phyloP scores from a whole-genome alignment of 257 asterid genomes.

The Rehmannia glutinosa region DNA sequence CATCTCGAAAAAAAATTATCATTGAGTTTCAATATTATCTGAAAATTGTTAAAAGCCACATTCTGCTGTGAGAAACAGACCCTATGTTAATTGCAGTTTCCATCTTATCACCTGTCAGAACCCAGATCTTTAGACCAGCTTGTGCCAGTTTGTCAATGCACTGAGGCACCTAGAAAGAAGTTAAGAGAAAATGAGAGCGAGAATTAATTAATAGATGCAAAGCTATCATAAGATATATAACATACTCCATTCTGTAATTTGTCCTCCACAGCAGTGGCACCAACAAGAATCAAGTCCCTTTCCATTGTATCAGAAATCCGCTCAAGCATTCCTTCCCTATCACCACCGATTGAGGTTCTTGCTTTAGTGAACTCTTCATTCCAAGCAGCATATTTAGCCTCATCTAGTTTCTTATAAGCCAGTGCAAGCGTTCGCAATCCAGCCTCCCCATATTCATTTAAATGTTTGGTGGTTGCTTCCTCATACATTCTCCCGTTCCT shows the following conservation, averaged over 20 bases:
- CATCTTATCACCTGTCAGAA: conserved; percentile 99
- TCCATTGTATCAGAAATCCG: conserved; percentile 84
- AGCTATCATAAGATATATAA: conserved; percentile 1
- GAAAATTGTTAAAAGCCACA: conserved; percentile 11
- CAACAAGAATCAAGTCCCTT: conserved; percentile 87
- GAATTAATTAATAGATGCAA: not conserved
- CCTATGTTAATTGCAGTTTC: conserved; percentile 99
- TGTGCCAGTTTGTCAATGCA: conserved; percentile 97
- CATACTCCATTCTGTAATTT: conserved; percentile 93
- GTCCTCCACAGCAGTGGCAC: conserved; percentile 99
- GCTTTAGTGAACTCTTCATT: conserved; percentile 83
- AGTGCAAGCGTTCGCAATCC: conserved; percentile 94
- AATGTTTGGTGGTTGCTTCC: conserved; percentile 77
- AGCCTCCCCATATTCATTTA: conserved; percentile 91
- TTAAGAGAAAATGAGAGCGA: conserved; percentile 3
- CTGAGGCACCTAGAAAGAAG: conserved; percentile 79
- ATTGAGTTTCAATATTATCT: conserved; percentile 11
- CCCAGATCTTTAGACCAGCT: conserved; percentile 99
- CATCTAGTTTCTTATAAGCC: conserved; percentile 85
- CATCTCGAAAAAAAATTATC: not conserved
- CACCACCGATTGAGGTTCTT: conserved; percentile 71
- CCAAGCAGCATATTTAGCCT: conserved; percentile 74
- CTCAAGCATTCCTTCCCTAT: conserved; percentile 91
- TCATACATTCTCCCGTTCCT: conserved; percentile 70
- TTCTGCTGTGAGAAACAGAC: conserved; percentile 43